Base-by-base conservation (phyloP, 306 rosid genomes). In the Vicia villosa region DNA sequence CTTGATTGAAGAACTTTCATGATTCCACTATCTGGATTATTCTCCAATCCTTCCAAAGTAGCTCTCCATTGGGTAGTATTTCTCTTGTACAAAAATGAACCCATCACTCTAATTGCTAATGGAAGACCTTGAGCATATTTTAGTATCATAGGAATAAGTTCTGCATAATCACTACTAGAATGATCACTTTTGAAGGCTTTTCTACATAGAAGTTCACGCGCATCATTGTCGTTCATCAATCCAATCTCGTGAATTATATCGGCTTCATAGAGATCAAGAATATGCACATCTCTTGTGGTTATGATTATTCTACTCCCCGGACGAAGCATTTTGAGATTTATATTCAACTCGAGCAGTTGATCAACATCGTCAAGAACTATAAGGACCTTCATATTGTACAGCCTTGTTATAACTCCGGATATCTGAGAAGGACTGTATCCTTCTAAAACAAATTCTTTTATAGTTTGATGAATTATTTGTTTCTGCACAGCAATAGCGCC, bases 91-190 rank as follows among this genome's bases (percentile, higher is more conserved):
- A 46, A 15, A 6, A 66, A 66, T 46, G 30, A 66, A 28, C 71
- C 58, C 43, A 66, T 10, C 0, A 10, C 6, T 4, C 2, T 32
- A 60, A 59, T 30, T 45, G 22, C 38, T 20, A 71, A 32, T 32
- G 68, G 76, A 71, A 59, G 68, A 10, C 59, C 16, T 12, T 45
- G 32, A 66, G 59, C 28, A 28, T 66, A 66, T 10, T 66, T 10
- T 13, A 71, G 68, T 19, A 59, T 13, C 56, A n/a, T 11, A 2
- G 20, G 24, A 36, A 19, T 60, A 10, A 60, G 0, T 1, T 7
- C 16, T 10, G 6, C 8, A 34, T 0, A 32, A 1, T 2, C 13
- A 4, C 12, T 30, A 0, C 6, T 30, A 4, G 76, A 52, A 32
- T 32, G 1, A 60, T 46, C 76, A 19, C 36, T 37, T 46, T 5